A percentile compares a stretch with the other conserved stretches of the same genome.
Evolutionary conservation across 2,329 filamentous ascomycete genomes (phyloP).

Genomic region (Nigrospora osmanthi): DNA sequence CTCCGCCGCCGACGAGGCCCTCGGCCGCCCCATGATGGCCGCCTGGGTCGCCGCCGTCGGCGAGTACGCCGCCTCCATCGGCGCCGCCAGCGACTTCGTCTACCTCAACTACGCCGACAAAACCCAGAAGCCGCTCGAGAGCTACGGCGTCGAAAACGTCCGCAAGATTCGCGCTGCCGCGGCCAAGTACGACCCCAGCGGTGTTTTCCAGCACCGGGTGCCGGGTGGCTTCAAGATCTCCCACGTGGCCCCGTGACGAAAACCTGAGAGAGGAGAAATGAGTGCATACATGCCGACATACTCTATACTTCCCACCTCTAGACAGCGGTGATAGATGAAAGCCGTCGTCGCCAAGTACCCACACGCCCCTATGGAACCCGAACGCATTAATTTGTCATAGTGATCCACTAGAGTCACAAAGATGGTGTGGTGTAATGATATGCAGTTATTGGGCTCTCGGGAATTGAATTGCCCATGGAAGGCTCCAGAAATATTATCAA

Average conservation of each 20-base stretch:
- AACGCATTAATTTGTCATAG: too few species aligned
- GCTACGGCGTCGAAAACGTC: conserved; percentile 25
- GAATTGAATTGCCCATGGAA: too few species aligned
- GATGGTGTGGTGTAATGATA: too few species aligned
- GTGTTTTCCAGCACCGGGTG: conserved; percentile 26
- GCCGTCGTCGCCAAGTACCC: too few species aligned
- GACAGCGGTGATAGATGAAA: too few species aligned
- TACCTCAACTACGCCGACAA: conserved; percentile 29
- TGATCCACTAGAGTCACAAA: too few species aligned
- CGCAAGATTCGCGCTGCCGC: conserved; percentile 19
- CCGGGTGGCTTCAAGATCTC: conserved; percentile 29
- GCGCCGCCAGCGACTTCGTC: conserved; percentile 17
- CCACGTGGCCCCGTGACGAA: not conserved
- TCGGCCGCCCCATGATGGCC: conserved; percentile 21
- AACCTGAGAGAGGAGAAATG: too few species aligned
- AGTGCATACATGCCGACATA: too few species aligned
- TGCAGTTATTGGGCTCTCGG: too few species aligned
- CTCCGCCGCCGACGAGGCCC: conserved; percentile 15
- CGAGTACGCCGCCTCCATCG: conserved; percentile 7
- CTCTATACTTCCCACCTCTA: too few species aligned
- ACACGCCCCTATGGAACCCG: too few species aligned
- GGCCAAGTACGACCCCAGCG: conserved; percentile 25
- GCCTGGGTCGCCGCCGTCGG: conserved; percentile 19
- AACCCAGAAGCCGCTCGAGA: conserved; percentile 19
- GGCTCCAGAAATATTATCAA: too few species aligned